phyloP scores from a whole-genome alignment of 768 basidiomycete species.

The Boletus sp. region DNA sequence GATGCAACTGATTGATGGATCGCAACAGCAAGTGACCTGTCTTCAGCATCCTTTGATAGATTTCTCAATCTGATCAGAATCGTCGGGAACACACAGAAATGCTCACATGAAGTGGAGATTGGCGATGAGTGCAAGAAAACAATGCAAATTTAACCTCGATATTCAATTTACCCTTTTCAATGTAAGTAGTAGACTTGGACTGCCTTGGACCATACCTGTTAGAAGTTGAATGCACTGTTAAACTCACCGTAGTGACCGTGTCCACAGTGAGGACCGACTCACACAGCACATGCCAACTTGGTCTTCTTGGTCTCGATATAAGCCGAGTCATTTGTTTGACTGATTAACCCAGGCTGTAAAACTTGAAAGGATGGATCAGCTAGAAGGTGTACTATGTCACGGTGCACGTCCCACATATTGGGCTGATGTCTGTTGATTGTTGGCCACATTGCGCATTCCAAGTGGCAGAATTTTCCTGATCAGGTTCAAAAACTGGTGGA shows the following conservation, averaged over 20 bases:
- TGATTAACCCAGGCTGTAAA: constrained; percentile 85
- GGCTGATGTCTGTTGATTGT: constrained; percentile 63
- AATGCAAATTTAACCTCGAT: constrained; percentile 97
- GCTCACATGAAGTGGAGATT: constrained; percentile 84
- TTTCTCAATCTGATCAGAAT: constrained; percentile 2
- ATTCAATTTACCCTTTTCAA: constrained; percentile 84
- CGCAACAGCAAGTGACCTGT: constrained; percentile 76
- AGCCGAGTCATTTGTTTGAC: constrained; percentile 93
- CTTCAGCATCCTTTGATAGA: constrained; percentile 84
- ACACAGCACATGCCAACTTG: constrained; percentile 98
- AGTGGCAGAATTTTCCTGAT: constrained; percentile 25
- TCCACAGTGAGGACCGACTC: constrained; percentile 26
- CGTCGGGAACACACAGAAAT: not conserved
- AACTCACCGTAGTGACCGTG: too few relatives aligned
- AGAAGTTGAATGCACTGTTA: constrained; percentile 3
- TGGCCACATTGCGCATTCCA: constrained; percentile 48
- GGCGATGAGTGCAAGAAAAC: constrained; percentile 76
- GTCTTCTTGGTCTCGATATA: constrained; percentile 92
- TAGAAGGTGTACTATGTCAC: not conserved
- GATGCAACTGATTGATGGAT: constrained; percentile 85
- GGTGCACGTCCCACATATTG: constrained; percentile 68
- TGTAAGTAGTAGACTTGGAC: constrained; percentile 76
- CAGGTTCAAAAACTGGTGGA: constrained; percentile 56
- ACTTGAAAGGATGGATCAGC: constrained; percentile 45
- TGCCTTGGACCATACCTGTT: constrained; percentile 82